phyloP scores from a whole-genome alignment of 495 filamentous ascomycete genomes.

The Talaromyces adpressus region DNA sequence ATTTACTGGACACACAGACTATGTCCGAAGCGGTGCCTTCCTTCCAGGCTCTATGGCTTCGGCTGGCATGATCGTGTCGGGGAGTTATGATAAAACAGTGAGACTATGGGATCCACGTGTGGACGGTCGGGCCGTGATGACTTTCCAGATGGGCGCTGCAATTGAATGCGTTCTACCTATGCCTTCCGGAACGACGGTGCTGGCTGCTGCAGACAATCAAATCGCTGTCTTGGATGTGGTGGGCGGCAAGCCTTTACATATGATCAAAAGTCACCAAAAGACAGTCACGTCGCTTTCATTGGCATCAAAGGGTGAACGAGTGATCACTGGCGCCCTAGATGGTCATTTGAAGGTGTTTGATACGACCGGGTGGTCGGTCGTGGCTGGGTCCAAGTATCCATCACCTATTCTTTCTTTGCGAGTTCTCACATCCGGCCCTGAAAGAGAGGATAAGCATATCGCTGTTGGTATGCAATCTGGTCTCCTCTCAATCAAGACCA shows the following conservation, averaged over 20 bases:
- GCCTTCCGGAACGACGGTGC: constrained; percentile 74
- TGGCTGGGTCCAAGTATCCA: constrained; percentile 85
- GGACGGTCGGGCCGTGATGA: constrained; percentile 64
- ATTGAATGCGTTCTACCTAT: constrained; percentile 83
- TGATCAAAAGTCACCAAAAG: constrained; percentile 94
- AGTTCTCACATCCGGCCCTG: constrained; percentile 58
- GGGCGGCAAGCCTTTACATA: constrained; percentile 75
- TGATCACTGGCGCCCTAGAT: constrained; percentile 84
- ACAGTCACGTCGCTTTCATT: constrained; percentile 77
- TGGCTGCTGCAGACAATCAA: constrained; percentile 78
- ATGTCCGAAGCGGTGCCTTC: constrained; percentile 79
- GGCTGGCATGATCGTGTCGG: constrained; percentile 69
- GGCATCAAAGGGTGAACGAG: constrained; percentile 70
- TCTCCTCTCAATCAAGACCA: constrained; percentile 77
- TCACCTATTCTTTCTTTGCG: constrained; percentile 77
- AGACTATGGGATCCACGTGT: constrained; percentile 86
- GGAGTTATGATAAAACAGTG: constrained; percentile 91
- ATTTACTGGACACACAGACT: constrained; percentile 87
- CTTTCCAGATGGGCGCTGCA: constrained; percentile 84
- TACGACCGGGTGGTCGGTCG: constrained; percentile 84
- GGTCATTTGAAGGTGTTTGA: constrained; percentile 97
- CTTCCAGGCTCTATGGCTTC: constrained; percentile 68
- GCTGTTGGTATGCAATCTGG: constrained; percentile 92
- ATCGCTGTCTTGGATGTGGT: constrained; percentile 93
- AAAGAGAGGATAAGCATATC: constrained; percentile 77